Evolutionary conservation across 306 rosid species (phyloP).

Genomic region (Prunus mume): DNA sequence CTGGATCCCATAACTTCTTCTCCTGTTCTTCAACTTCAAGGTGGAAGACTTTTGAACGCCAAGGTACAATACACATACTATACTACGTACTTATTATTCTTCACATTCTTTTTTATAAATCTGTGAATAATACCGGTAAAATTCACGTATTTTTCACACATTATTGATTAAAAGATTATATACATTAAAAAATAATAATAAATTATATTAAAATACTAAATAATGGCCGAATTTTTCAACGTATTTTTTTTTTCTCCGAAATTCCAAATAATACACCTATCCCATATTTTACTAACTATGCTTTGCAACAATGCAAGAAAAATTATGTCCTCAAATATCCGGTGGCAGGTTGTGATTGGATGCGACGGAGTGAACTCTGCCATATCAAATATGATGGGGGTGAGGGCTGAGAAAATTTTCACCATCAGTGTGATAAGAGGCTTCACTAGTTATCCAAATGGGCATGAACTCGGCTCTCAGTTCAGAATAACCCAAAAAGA

Average conservation of each 20-base stretch:
- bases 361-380: conserved; percentile 22
- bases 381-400: neutral
- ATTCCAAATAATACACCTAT: too few relatives aligned
- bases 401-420: neutral
- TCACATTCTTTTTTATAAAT: too few relatives aligned
- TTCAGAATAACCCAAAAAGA: neutral
- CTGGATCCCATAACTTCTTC: conserved; percentile 1
- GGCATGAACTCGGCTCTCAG: conserved; percentile 9
- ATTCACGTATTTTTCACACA: too few relatives aligned
- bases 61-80: neutral
- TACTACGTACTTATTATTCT: too few relatives aligned
- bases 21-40: conserved; percentile 19
- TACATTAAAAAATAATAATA: too few relatives aligned
- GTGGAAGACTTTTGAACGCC: conserved; percentile 2
- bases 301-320: too few relatives aligned
- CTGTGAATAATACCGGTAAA: too few relatives aligned
- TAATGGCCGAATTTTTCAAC: too few relatives aligned
- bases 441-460: neutral
- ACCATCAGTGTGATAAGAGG: neutral
- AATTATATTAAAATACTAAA: too few relatives aligned
- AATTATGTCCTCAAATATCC: too few relatives aligned
- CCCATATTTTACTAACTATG: neutral
- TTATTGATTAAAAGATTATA: too few relatives aligned
- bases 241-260: too few relatives aligned
- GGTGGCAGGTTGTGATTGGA: conserved; percentile 15